Base-by-base conservation (phyloP, 495 filamentous ascomycete species). In the Cudoniella acicularis region DNA sequence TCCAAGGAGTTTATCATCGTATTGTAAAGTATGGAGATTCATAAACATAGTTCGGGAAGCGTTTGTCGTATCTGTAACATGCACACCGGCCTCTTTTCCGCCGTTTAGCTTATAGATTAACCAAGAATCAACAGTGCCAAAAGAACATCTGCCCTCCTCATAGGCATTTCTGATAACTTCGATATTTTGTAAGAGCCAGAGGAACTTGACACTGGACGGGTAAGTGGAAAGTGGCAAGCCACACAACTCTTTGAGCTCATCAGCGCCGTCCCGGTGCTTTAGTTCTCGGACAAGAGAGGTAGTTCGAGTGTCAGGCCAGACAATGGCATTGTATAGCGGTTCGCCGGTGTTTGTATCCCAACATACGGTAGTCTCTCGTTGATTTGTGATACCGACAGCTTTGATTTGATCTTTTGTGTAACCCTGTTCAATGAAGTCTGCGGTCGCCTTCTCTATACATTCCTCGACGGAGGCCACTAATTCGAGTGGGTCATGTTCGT, bases 41-140 rank as follows among this genome's bases (percentile, higher is more conserved):
- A 96, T 92, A 72, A 96, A 96, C 93, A 96, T 96, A 52, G 93
- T 98, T 60, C 93, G 75, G 16, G 90, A 94, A 25, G 93, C 92
- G 70, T 98, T 98, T 49, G 91, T 95, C 16, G 87, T 85, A 70
- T 98, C 93, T 2, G 93, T 94, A 49, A 98, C 89, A 61, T 89
- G 84, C 47, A 89, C 69, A 42, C 83, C 84, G 24, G 66, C 75
- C 49, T 83, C 74, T 21, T 77, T 81, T n/a, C 89, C 90, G 54
- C 92, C 92, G 67, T 96, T 96, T 41, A 98, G 80, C 66, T 88
- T 87, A 72, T 92, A 96, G 16, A 96, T 81, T 51, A 98, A 75
- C 93, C 93, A 98, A 1, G 86, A 85, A 69, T 98, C 93, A 55
- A 96, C 86, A n/a, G 93, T 96, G 46, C 93, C 92, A 64, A 98